Evolutionary conservation across 805 yeast species (phyloP).

Genomic region (Lipomyces starkeyi): DNA sequence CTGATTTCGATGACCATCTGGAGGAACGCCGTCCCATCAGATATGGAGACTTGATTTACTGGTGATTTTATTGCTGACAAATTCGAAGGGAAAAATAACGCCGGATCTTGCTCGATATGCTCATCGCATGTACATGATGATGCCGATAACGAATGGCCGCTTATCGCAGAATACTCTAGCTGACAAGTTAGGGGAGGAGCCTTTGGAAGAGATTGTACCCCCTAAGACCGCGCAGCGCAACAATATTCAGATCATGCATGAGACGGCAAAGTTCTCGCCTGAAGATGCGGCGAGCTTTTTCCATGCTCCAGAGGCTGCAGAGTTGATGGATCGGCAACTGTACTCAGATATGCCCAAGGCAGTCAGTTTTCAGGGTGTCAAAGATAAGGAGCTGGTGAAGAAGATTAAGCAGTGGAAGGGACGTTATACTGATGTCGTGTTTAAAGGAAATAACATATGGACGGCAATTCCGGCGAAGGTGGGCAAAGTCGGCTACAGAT

Average conservation of each 20-base stretch:
- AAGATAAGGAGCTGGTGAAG: conserved; percentile 46
- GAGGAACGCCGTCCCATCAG: neutral
- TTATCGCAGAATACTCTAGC: conserved; percentile 39
- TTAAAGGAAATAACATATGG: conserved; percentile 75
- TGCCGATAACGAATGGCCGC: conserved; percentile 62
- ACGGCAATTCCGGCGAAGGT: conserved; percentile 78
- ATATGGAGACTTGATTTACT: neutral
- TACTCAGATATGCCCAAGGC: neutral
- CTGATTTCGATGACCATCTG: neutral
- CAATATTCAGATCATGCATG: conserved; percentile 96
- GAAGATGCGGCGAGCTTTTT: conserved; percentile 88
- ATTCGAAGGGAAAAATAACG: conserved; percentile 54
- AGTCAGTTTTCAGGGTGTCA: conserved; percentile 50
- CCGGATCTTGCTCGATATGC: conserved; percentile 66
- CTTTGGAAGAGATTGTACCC: conserved; percentile 37
- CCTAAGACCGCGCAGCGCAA: conserved; percentile 75
- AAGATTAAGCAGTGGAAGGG: conserved; percentile 45
- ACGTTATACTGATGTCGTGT: conserved; percentile 3
- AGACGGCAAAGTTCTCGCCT: conserved; percentile 94
- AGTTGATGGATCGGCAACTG: conserved; percentile 58
- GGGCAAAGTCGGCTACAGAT: conserved; percentile 88
- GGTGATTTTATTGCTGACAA: neutral
- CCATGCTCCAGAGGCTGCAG: conserved; percentile 85
- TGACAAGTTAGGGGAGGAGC: conserved; percentile 15
- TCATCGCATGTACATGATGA: conserved; percentile 71